These are phyloP conservation scores for Diaporthe eres DNA, from an alignment of 2,329 filamentous ascomycete species.

Conservation along the genomic window DNA sequence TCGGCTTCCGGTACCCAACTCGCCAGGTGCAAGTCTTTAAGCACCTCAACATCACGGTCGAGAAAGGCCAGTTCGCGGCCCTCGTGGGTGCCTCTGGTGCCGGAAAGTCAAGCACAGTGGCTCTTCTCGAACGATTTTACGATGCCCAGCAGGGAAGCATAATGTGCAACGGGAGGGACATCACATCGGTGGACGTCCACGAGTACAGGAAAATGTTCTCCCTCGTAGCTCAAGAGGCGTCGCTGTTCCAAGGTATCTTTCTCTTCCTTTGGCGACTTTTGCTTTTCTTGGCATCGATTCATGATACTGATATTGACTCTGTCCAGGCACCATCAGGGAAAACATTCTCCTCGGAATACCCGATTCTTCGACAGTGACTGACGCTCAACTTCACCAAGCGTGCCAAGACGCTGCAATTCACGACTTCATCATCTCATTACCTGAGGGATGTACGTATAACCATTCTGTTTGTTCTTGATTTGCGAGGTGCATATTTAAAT, in stretches of 20 bases:
- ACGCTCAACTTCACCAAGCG: constrained; percentile 65
- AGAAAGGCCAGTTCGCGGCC: constrained; percentile 78
- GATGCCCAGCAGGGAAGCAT: constrained; percentile 75
- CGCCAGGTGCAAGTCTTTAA: constrained; percentile 70
- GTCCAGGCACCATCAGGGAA: constrained; percentile 71
- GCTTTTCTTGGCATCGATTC: too few relatives aligned
- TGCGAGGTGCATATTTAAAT: too few relatives aligned
- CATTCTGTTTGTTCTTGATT: too few relatives aligned
- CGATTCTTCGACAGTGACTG: constrained; percentile 63
- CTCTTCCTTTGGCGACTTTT: neutral
- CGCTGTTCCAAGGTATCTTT: constrained; percentile 73
- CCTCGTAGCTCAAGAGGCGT: constrained; percentile 82
- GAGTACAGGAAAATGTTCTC: constrained; percentile 76
- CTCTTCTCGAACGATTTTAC: constrained; percentile 79
- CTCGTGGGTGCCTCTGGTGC: constrained; percentile 79
- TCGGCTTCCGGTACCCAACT: constrained; percentile 74
- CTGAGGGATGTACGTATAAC: constrained; percentile 61
- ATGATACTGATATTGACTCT: neutral
- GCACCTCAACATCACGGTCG: constrained; percentile 73
- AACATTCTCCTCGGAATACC: constrained; percentile 77
- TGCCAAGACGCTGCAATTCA: constrained; percentile 77
- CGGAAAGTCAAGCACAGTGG: constrained; percentile 81
- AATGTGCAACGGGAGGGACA: constrained; percentile 72
- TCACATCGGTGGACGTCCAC: constrained; percentile 70
- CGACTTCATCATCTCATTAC: constrained; percentile 78